Evolutionary conservation across 768 basidiomycete species (phyloP).

Genomic region (Glaciozyma antarctica): DNA sequence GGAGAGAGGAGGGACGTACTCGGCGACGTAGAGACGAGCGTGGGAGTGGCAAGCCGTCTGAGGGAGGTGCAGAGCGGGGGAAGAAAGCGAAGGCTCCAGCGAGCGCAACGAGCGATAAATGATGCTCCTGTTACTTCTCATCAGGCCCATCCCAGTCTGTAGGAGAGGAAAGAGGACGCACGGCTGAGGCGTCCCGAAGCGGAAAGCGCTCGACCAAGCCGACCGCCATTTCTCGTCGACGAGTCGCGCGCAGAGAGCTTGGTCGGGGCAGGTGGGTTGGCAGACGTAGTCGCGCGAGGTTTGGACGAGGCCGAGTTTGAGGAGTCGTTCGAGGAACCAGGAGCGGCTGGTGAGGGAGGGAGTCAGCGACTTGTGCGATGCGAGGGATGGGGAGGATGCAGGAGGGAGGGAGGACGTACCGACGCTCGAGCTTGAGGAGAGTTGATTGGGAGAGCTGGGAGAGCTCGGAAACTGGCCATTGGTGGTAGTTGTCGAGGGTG

Average conservation of each 20-base stretch:
- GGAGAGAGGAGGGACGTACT: slow-evolving; percentile 54
- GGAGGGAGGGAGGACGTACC: slow-evolving; percentile 25
- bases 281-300: slow-evolving; percentile 94
- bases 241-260: slow-evolving; percentile 63
- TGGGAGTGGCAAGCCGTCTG: slow-evolving; percentile 81
- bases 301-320: slow-evolving; percentile 77
- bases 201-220: slow-evolving; percentile 41
- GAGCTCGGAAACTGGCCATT: slow-evolving; percentile 37
- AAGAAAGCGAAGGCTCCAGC: slow-evolving; percentile 65
- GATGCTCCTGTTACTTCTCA: slow-evolving; percentile 55
- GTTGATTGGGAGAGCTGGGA: slow-evolving; percentile 60
- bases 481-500: slow-evolving; percentile 47
- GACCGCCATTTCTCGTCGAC: slow-evolving; percentile 91
- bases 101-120: slow-evolving; percentile 83
- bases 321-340: slow-evolving; percentile 89
- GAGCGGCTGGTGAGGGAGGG: slow-evolving; percentile 51
- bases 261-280: slow-evolving; percentile 65
- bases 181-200: slow-evolving; percentile 21
- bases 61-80: slow-evolving; percentile 72
- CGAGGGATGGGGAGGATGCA: not conserved
- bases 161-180: not conserved
- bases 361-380: not conserved
- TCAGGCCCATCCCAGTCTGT: not conserved
- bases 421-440: slow-evolving; percentile 75
- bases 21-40: slow-evolving; percentile 79